A percentile compares a stretch with the other conserved stretches of the same genome.
Conservation (phyloP, 257 asterid genomes). For the Parsonsia alboflavescens region DNA sequence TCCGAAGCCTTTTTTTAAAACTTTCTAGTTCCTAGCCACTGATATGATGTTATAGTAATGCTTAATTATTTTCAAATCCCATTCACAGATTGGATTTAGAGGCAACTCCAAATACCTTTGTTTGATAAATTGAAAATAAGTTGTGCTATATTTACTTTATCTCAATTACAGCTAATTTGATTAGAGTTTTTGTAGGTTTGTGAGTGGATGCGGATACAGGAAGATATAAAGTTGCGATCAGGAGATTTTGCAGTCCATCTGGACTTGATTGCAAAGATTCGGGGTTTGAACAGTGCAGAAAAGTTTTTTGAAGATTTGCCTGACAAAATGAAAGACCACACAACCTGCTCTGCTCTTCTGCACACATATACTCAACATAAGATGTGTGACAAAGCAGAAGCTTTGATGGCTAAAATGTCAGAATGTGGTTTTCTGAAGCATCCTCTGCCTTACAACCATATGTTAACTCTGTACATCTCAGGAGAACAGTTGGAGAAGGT, state of each 20-base stretch:
- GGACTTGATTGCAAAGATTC: conserved; percentile 80
- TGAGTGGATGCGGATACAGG: conserved; percentile 87
- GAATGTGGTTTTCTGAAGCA: conserved; percentile 62
- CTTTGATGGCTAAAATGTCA: conserved; percentile 73
- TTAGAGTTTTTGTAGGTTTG: conserved; percentile 48
- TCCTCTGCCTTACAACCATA: conserved; percentile 87
- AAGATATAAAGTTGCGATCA: conserved; percentile 64
- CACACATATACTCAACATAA: conserved; percentile 74
- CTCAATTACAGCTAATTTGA: background rate
- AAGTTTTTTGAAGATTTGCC: conserved; percentile 86
- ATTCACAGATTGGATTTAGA: background rate
- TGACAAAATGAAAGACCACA: conserved; percentile 58
- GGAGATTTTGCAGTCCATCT: conserved; percentile 95
- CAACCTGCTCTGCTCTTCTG: conserved; percentile 81
- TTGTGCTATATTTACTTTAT: background rate
- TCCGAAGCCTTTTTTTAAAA: background rate
- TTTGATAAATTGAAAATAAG: background rate
- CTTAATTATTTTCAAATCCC: background rate
- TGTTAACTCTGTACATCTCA: conserved; percentile 70
- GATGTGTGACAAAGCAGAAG: conserved; percentile 62
- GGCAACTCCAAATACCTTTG: background rate
- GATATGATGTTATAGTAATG: background rate
- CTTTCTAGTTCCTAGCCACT: background rate
- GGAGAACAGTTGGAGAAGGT: conserved; percentile 59
- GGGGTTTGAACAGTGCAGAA: conserved; percentile 80